These are phyloP conservation scores for Eucalyptus fibrosa DNA, from an alignment of 345 rosid genomes.

Conservation along the genomic window DNA sequence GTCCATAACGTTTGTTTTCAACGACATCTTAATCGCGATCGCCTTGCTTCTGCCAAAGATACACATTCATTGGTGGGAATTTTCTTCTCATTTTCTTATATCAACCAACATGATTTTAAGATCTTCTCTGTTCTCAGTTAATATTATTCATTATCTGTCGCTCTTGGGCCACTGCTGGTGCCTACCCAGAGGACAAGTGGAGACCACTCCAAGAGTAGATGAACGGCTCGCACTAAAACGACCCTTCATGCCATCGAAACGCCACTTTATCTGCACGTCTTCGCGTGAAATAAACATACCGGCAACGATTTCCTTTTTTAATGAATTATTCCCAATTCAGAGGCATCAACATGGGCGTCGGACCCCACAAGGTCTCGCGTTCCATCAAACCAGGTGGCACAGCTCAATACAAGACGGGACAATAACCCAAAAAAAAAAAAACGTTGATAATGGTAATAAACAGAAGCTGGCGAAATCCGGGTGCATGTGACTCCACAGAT, in stretches of 20 bases:
- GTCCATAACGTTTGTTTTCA: not conserved
- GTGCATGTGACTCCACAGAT: not conserved
- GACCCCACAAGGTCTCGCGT: not conserved
- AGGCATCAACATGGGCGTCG: not conserved
- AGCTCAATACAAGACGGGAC: not conserved
- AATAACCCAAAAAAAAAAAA: too few relatives aligned
- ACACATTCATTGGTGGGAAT: not conserved
- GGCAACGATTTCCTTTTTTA: not conserved
- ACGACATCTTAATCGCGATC: not conserved
- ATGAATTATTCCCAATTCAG: not conserved
- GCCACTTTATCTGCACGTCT: not conserved
- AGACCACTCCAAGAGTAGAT: not conserved
- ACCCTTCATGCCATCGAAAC: not conserved
- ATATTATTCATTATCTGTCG: not conserved
- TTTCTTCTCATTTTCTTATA: not conserved
- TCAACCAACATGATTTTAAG: not conserved
- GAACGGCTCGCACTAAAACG: not conserved
- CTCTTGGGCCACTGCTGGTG: not conserved
- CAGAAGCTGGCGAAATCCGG: not conserved
- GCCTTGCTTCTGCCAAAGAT: not conserved
- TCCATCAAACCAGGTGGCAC: not conserved
- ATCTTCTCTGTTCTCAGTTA: not conserved
- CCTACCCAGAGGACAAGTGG: not conserved
- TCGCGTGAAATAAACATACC: not conserved
- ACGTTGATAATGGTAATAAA: not conserved